Percentiles rank a stretch among this genome's conserved stretches.
Evolutionary conservation across 352 stramenopile species (phyloP).

Genomic region (Globisporangium perplexum): DNA sequence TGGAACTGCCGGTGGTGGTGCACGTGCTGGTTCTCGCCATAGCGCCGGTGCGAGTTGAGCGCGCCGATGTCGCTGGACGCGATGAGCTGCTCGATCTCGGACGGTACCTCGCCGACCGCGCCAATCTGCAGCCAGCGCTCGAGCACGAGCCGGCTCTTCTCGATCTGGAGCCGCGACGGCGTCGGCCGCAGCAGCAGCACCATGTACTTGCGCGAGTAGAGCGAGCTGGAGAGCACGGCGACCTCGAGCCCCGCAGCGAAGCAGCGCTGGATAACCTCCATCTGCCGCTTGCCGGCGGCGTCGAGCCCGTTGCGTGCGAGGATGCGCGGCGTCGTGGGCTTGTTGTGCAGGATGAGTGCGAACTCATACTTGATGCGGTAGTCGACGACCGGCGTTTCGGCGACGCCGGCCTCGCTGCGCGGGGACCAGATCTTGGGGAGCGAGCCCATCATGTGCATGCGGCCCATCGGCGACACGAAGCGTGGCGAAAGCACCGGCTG

Average conservation of each 20-base stretch:
- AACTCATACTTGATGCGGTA: constrained; percentile 84
- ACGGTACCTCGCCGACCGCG: constrained; percentile 78
- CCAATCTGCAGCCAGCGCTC: constrained; percentile 85
- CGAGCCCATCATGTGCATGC: constrained; percentile 38
- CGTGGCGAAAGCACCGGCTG: constrained; percentile 23
- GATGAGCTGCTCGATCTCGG: constrained; percentile 83
- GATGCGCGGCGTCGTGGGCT: constrained; percentile 67
- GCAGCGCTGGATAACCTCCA: constrained; percentile 72
- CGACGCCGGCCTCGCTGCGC: constrained; percentile 35
- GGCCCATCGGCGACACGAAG: constrained; percentile 35
- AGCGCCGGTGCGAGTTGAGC: constrained; percentile 15
- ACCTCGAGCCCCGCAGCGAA: constrained; percentile 72
- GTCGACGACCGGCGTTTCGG: constrained; percentile 23
- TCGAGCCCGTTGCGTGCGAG: constrained; percentile 71
- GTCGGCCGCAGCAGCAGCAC: constrained; percentile 66
- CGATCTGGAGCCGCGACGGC: constrained; percentile 55
- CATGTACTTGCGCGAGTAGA: constrained; percentile 82
- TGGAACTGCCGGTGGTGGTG: neutral
- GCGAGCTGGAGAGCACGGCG: constrained; percentile 70
- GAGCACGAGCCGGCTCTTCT: constrained; percentile 74
- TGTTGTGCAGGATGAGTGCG: constrained; percentile 79
- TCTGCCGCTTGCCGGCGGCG: constrained; percentile 59
- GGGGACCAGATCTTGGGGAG: constrained; percentile 69
- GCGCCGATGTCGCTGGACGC: constrained; percentile 64
- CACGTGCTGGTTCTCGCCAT: neutral